A percentile compares a stretch with the other conserved stretches of the same genome.
Evolutionary conservation across 352 stramenopile genomes (phyloP).

Genomic region (Globisporangium mamillatum): DNA sequence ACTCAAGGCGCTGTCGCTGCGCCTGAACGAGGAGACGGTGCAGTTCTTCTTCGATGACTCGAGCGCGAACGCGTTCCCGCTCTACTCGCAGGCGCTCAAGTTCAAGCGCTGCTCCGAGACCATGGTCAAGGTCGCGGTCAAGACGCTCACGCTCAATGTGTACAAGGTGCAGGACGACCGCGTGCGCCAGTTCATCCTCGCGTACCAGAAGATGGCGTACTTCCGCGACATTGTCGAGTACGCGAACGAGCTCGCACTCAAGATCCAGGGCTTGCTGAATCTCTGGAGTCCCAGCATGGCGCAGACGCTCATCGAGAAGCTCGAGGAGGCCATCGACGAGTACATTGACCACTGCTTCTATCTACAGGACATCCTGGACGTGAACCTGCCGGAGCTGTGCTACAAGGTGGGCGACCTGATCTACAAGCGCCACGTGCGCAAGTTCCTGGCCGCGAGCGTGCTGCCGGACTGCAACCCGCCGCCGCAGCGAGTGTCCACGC

Average conservation of each 20-base stretch:
- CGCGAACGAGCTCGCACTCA: conserved; percentile 69
- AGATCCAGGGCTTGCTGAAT: conserved; percentile 75
- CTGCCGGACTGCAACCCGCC: conserved; percentile 73
- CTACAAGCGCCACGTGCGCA: conserved; percentile 66
- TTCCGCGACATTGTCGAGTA: conserved; percentile 80
- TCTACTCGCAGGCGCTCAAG: conserved; percentile 68
- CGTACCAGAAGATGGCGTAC: conserved; percentile 73
- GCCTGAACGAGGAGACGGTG: conserved; percentile 86
- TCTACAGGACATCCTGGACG: conserved; percentile 79
- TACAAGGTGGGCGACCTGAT: conserved; percentile 77
- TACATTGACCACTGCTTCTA: conserved; percentile 88
- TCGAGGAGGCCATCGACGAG: conserved; percentile 75
- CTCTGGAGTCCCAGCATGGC: conserved; percentile 33
- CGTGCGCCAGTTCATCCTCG: conserved; percentile 71
- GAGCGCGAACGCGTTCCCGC: conserved; percentile 47
- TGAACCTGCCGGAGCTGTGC: conserved; percentile 79
- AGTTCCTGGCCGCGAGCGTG: conserved; percentile 66
- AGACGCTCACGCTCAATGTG: conserved; percentile 86
- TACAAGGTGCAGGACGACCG: conserved; percentile 73
- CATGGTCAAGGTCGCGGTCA: conserved; percentile 85
- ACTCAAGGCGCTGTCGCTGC: conserved; percentile 83
- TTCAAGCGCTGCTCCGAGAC: conserved; percentile 75
- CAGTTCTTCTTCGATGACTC: conserved; percentile 86
- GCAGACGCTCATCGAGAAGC: conserved; percentile 51
- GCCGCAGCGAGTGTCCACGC: conserved; percentile 70